Base-by-base conservation (phyloP, 1,284 basidiomycete species). In the Malassezia globosa region DNA sequence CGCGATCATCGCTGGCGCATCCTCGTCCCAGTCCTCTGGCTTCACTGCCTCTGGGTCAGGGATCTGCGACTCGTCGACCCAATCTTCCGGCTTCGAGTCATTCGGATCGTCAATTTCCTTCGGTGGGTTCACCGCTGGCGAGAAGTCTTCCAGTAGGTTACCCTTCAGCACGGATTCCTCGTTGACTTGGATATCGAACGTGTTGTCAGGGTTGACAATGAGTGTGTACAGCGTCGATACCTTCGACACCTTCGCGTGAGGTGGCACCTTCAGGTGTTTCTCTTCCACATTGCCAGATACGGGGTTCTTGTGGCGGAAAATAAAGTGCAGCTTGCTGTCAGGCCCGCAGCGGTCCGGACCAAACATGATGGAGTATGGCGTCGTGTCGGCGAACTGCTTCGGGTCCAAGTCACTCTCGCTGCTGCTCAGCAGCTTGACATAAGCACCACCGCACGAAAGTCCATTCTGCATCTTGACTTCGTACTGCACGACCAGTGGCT, bases 391-490 rank as follows among this genome's bases (percentile, higher is more conserved):
- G 52, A 70, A 70, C 53, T 68, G 58, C 39, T 66, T 64, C 29
- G 64, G 48, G 21, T 60, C 54, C 33, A 70, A 57, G 29, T 66
- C 72, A 16, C 63, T 62, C 23, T 72, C 66, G 27, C 56, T 61
- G 56, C 77, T 77, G 35, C 74, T 75, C 44, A 99, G 81, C 50
- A 99, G 82, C 77, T 99, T 99, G 76, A 97, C 76, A 76, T 99
- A 99, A 34, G 94, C 94, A 76, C 94, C 94, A 75, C 94, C 94
- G 66, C 94, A 99, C 76, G 92, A 90, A 52, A 95, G 87, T 51
- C 92, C 92, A 76, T 96, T 92, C 77, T 99, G 92, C 74, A 95
- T 87, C 78, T 97, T 95, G 40, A 67, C 62, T 75, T 99, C 94
- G 73, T 99, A 99, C 74, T 96, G 90, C 16, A 97, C 83, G 58